Percentiles rank a stretch among this genome's conserved stretches.
phyloP scores from a whole-genome alignment of 257 asterid species.

The Salvia miltiorrhiza region DNA sequence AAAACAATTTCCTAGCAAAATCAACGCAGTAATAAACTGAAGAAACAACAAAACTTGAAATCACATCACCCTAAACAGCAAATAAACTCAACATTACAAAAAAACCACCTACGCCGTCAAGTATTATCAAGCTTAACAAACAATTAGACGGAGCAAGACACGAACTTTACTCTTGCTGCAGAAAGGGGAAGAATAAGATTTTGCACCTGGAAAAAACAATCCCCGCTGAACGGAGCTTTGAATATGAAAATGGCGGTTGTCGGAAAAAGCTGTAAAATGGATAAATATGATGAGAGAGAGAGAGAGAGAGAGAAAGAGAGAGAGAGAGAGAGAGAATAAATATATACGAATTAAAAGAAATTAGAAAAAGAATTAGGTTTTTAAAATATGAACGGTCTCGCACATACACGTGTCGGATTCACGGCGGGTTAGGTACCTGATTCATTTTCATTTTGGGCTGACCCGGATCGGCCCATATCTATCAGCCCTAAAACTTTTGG shows the following conservation, averaged over 20 bases:
- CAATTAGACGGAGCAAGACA: neutral
- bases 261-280: conserved; percentile 24
- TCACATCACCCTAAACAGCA: neutral
- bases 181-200: neutral
- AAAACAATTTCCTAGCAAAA: neutral
- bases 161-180: neutral
- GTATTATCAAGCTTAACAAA: neutral
- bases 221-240: conserved; percentile 21
- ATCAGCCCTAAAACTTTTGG: no score
- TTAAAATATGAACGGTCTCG: neutral
- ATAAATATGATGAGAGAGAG: conserved; percentile 18
- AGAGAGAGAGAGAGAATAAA: neutral
- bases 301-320: neutral
- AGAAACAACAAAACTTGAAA: neutral
- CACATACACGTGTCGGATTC: neutral
- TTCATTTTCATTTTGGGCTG: no score
- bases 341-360: neutral
- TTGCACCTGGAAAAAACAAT: neutral
- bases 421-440: neutral
- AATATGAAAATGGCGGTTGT: conserved; percentile 37
- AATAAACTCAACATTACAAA: neutral
- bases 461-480: no score
- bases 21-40: neutral
- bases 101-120: conserved; percentile 1
- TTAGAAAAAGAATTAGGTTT: neutral